Evolutionary conservation across 108 stramenopile genomes (phyloP).

Genomic region (Heterococcus sp.): DNA sequence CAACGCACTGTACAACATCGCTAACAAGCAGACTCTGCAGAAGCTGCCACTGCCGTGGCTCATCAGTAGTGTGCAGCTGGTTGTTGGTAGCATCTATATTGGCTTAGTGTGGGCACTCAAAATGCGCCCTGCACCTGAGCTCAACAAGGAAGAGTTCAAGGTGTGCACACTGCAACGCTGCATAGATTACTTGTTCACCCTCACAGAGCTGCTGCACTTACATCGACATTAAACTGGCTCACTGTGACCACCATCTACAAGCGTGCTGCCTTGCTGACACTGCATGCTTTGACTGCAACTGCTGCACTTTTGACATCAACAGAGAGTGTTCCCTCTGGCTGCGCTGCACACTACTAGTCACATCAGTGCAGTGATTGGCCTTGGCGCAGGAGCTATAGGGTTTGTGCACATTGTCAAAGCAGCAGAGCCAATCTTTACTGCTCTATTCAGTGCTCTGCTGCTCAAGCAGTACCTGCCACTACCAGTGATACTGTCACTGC

Average conservation of each 20-base stretch:
- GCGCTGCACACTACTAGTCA: background rate
- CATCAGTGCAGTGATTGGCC: background rate
- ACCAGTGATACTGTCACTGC: conserved; percentile 74
- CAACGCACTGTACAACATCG: background rate
- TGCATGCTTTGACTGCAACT: too few species aligned
- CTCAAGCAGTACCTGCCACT: conserved; percentile 60
- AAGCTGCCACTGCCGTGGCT: conserved; percentile 47
- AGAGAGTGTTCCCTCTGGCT: background rate
- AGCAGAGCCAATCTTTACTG: conserved; percentile 52
- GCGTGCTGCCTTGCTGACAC: too few species aligned
- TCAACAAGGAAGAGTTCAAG: background rate
- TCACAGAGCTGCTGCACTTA: too few species aligned
- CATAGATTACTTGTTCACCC: too few species aligned
- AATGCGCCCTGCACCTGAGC: conserved; percentile 40
- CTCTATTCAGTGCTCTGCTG: conserved; percentile 46
- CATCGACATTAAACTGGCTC: too few species aligned
- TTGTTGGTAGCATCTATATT: conserved; percentile 32
- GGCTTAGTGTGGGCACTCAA: conserved; percentile 35
- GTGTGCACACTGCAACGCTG: too few species aligned
- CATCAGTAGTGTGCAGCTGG: conserved; percentile 47
- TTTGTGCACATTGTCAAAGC: conserved; percentile 59
- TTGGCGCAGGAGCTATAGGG: conserved; percentile 59
- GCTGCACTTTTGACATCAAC: too few species aligned
- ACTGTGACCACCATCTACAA: too few species aligned
- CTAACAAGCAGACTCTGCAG: conserved; percentile 15